phyloP scores from a whole-genome alignment of 2,329 filamentous ascomycete species.

The Xylariomycetidae sp. region DNA sequence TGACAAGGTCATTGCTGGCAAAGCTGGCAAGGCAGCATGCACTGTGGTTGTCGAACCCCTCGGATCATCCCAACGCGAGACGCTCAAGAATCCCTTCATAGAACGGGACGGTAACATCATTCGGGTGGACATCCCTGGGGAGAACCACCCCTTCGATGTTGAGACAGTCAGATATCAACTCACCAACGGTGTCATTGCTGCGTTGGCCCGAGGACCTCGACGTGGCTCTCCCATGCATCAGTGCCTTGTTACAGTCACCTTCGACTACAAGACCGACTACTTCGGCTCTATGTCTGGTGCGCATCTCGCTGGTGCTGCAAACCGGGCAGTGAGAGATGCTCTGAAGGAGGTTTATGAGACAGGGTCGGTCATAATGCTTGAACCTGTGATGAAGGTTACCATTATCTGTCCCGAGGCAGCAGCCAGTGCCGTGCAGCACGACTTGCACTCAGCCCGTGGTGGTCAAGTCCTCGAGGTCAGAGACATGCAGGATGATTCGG shows the following conservation, averaged over 20 bases:
- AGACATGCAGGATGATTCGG: conserved; percentile 62
- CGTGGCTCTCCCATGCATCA: conserved; percentile 75
- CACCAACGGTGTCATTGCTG: conserved; percentile 74
- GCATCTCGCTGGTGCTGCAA: conserved; percentile 59
- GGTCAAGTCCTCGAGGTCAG: conserved; percentile 71
- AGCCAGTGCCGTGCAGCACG: conserved; percentile 76
- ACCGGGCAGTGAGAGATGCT: conserved; percentile 59
- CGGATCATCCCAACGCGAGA: conserved; percentile 32
- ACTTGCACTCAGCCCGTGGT: conserved; percentile 68
- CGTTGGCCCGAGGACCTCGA: conserved; percentile 76
- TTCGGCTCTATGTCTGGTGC: conserved; percentile 60
- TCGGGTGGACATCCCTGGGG: conserved; percentile 44
- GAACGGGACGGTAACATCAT: conserved; percentile 66
- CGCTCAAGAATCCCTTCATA: conserved; percentile 35
- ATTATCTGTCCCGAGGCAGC: conserved; percentile 80
- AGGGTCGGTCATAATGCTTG: conserved; percentile 56
- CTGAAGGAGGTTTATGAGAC: conserved; percentile 56
- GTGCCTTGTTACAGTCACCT: conserved; percentile 61
- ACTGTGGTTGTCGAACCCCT: conserved; percentile 61
- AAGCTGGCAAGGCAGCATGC: conserved; percentile 71
- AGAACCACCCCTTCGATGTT: conserved; percentile 37
- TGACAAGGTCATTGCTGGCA: conserved; percentile 75
- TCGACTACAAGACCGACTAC: conserved; percentile 60
- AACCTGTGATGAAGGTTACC: conserved; percentile 87
- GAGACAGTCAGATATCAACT: conserved; percentile 54